Percentiles rank a stretch among this genome's conserved stretches.
Evolutionary conservation across 257 asterid genomes (phyloP).

Genomic region (Capsicum chinense): DNA sequence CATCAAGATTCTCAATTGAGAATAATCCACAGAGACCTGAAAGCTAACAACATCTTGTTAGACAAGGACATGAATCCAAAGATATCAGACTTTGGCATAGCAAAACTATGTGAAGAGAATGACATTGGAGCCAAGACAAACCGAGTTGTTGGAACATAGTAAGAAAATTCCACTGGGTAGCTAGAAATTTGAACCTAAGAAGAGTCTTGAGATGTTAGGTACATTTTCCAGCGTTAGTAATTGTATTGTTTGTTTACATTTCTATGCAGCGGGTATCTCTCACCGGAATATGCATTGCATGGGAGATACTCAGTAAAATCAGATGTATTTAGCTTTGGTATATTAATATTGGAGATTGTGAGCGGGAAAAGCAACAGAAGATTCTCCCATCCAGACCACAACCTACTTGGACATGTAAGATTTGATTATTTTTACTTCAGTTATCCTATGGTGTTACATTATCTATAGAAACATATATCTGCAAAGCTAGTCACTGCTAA

Average conservation of each 20-base stretch:
- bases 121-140: constrained; percentile 49
- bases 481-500: not conserved
- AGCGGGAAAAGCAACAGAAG: constrained; percentile 40
- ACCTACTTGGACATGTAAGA: constrained; percentile 39
- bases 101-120: constrained; percentile 47
- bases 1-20: constrained; percentile 60
- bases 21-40: constrained; percentile 53
- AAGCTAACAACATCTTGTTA: constrained; percentile 56
- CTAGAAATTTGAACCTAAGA: not conserved
- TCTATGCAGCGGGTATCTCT: constrained; percentile 38
- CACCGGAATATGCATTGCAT: constrained; percentile 42
- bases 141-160: constrained; percentile 58
- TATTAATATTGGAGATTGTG: constrained; percentile 40
- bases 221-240: not conserved
- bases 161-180: constrained; percentile 19
- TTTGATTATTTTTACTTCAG: not conserved
- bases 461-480: not conserved
- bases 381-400: constrained; percentile 38
- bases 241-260: not conserved
- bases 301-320: constrained; percentile 42
- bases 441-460: not conserved
- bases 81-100: constrained; percentile 62
- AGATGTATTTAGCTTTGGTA: constrained; percentile 47
- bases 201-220: not conserved
- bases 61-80: constrained; percentile 53